Evolutionary conservation across 192 early-diverging fungal genomes (phyloP).

Genomic region (Dispira parvispora): DNA sequence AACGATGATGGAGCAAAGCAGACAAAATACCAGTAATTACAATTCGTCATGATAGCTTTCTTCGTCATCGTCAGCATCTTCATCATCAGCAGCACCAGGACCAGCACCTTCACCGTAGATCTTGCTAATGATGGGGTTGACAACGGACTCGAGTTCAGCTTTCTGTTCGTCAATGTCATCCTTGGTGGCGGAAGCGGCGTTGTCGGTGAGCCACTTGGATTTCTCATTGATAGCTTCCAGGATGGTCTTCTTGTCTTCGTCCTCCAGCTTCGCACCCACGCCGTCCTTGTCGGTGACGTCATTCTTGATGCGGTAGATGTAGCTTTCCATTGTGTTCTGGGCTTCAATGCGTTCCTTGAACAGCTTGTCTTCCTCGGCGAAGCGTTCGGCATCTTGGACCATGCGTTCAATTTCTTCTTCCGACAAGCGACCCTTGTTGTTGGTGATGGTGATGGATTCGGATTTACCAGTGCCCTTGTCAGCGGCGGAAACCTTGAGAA

Average conservation of each 20-base stretch:
- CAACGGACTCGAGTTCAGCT: conserved; percentile 79
- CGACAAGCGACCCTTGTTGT: conserved; percentile 89
- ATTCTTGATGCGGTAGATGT: conserved; percentile 76
- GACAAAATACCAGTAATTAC: conserved; percentile 13
- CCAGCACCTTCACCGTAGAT: conserved; percentile 51
- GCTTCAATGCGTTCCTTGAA: conserved; percentile 77
- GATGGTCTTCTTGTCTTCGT: conserved; percentile 81
- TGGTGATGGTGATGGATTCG: conserved; percentile 91
- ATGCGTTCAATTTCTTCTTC: conserved; percentile 96
- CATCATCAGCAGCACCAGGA: conserved; percentile 37
- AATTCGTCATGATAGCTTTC: conserved; percentile 32
- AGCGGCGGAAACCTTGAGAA: conserved; percentile 78
- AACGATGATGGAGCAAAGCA: neutral
- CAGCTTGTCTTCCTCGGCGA: conserved; percentile 73
- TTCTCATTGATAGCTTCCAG: conserved; percentile 64
- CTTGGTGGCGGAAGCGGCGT: conserved; percentile 68
- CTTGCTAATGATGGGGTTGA: conserved; percentile 91
- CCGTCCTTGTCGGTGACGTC: conserved; percentile 72
- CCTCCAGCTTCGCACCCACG: conserved; percentile 68
- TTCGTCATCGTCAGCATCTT: conserved; percentile 25
- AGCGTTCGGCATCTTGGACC: conserved; percentile 88
- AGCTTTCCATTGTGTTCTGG: conserved; percentile 83
- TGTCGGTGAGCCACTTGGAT: conserved; percentile 71
- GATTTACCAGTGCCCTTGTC: conserved; percentile 96
- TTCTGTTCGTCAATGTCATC: conserved; percentile 97